Base-by-base conservation (phyloP, 176 grass and related monocot species). In the Cenchrus purpureus region DNA sequence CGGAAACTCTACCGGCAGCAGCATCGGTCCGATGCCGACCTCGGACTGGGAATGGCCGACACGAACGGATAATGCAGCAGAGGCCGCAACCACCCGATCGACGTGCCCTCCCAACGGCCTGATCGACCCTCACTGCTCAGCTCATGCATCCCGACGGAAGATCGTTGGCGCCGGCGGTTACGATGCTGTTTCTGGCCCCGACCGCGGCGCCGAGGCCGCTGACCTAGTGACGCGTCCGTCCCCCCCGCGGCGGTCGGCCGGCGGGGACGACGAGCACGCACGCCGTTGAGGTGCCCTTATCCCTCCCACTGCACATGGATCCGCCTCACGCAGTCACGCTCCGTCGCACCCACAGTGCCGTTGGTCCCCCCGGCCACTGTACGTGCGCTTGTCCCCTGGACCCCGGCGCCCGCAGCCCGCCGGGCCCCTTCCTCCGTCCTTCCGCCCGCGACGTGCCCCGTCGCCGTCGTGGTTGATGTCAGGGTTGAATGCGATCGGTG, bases 131-230 rank as follows among this genome's bases (percentile, higher is more conserved):
- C 48, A 5, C 11, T 7, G 48, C 73, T 77, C 4, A 1, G 53
- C 42, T 51, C 20, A 32, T 32, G 31, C 31, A n/a, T n/a, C n/a
- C 55, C 55, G 55, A 57, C 20, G 15, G 17, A 4, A 5, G 37
- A 37, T 59, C 75, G 87, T 76, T 53, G 82, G 69, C 60, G 28
- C 59, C 46, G 71, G 77, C 82, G 13, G 87, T 89, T 85, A 85
- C 54, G 54, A 15, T 70, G 69, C 77, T 28, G 62, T 80, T 80
- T 80, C 52, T 45, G 77, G 53, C 62, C 77, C 62, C 59, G 82
- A 76, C 87, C 76, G 52, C 58, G 48, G 57, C 46, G 61, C 63
- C 64, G 12, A 58, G 59, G 68, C 77, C 57, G 11, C 67, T 46
- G 55, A 43, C 25, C 15, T 45, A 29, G 14, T 78, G 65, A 64